Conservation (phyloP, 176 grass and related monocot genomes). For the Hsuehochloa calcarea region DNA sequence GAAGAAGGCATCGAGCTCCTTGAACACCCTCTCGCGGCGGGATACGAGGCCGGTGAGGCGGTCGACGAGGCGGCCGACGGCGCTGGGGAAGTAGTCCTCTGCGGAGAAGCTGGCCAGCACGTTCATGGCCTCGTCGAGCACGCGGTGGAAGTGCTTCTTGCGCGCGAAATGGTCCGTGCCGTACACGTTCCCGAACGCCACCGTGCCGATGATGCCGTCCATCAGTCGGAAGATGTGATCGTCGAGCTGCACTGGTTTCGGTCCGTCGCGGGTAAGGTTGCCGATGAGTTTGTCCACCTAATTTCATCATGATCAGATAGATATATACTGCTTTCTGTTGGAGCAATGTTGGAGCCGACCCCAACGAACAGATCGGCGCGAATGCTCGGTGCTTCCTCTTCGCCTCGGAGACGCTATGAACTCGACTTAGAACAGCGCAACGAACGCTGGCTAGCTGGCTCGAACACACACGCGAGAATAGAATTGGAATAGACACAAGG, state of each 20-base stretch:
- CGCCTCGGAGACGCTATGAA: too few relatives aligned
- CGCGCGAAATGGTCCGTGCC: conserved; percentile 12
- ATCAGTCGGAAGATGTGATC: conserved; percentile 19
- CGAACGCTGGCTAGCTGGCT: too few relatives aligned
- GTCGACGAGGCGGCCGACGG: background rate
- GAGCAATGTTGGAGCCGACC: too few relatives aligned
- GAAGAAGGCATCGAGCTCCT: conserved; percentile 34
- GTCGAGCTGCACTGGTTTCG: background rate
- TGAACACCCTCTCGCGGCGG: conserved; percentile 24
- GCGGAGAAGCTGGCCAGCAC: conserved; percentile 16
- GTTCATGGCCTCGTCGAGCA: conserved; percentile 31
- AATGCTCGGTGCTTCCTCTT: too few relatives aligned
- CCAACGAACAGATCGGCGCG: too few relatives aligned
- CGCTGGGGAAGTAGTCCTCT: conserved; percentile 36
- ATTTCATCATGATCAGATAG: background rate
- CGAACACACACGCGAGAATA: too few relatives aligned
- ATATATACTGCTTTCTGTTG: too few relatives aligned
- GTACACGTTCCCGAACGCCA: conserved; percentile 28
- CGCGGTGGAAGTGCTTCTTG: conserved; percentile 21
- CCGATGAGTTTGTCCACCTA: conserved; percentile 15
- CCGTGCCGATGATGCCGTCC: conserved; percentile 33
- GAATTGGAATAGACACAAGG: too few relatives aligned
- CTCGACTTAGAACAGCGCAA: too few relatives aligned
- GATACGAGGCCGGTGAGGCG: background rate
- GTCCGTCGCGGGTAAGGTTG: accelerated